Conservation (phyloP, 1,284 basidiomycete species). For the Phenoliferia sp. region DNA sequence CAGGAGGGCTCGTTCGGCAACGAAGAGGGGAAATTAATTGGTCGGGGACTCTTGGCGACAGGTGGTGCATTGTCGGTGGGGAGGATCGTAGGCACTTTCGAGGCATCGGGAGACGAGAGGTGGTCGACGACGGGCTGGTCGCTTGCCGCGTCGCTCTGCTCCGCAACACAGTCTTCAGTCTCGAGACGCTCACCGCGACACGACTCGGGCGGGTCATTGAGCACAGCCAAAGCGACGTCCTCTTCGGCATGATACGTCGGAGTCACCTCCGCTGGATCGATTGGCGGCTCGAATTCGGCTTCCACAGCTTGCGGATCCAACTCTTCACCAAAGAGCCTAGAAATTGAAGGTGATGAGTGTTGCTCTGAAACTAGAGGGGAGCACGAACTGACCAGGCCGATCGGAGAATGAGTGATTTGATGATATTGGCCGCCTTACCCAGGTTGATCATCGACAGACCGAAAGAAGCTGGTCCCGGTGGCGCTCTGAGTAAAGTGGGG, state of each 20-base stretch:
- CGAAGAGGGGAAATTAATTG: background rate
- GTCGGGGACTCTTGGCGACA: background rate
- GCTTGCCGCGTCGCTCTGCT: background rate
- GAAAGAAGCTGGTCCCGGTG: conserved; percentile 65
- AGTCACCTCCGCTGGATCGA: background rate
- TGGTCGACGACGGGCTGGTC: background rate
- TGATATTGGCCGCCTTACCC: conserved; percentile 65
- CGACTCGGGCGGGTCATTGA: background rate
- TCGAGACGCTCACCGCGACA: background rate
- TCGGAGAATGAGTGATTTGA: conserved; percentile 70
- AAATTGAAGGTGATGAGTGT: background rate
- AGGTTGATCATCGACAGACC: conserved; percentile 69
- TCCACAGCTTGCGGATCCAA: background rate
- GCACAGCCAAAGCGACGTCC: background rate
- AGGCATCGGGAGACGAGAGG: background rate
- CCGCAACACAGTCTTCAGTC: background rate
- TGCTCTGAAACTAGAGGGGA: background rate
- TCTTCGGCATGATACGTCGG: background rate
- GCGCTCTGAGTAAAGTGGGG: conserved; percentile 54
- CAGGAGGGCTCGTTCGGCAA: too few species aligned
- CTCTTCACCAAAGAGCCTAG: background rate
- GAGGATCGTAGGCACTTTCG: background rate
- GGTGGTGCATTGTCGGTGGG: background rate
- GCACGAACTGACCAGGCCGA: background rate
- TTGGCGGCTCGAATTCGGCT: background rate